Conservation (phyloP, 176 grass and related monocot species). For the Zea mays region Zm-B73-REFERENCE-NAM-5.0 NC_050104.1:121578501-121579000, state of each 20-base stretch:
- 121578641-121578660: slow-evolving; percentile 53
- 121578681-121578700: slow-evolving; percentile 69
- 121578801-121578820: slow-evolving; percentile 52
- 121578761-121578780: slow-evolving; percentile 67
- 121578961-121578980: background rate
- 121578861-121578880: slow-evolving; percentile 19
- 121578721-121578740: slow-evolving; percentile 75
- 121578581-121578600: slow-evolving; percentile 67
- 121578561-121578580: slow-evolving; percentile 70
- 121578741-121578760: slow-evolving; percentile 51
- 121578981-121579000: slow-evolving; percentile 8
- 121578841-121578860: background rate
- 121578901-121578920: slow-evolving; percentile 8
- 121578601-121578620: slow-evolving; percentile 64
- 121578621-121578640: slow-evolving; percentile 70
- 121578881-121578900: slow-evolving; percentile 23
- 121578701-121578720: slow-evolving; percentile 47
- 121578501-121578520: slow-evolving; percentile 49
- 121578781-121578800: slow-evolving; percentile 65
- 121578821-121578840: slow-evolving; percentile 38
- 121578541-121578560: slow-evolving; percentile 73
- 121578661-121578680: slow-evolving; percentile 65
- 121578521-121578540: slow-evolving; percentile 48
- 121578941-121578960: background rate
- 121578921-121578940: background rate